Evolutionary conservation across 1,284 basidiomycete genomes (phyloP).

Genomic region (Pseudozyma sp.): DNA sequence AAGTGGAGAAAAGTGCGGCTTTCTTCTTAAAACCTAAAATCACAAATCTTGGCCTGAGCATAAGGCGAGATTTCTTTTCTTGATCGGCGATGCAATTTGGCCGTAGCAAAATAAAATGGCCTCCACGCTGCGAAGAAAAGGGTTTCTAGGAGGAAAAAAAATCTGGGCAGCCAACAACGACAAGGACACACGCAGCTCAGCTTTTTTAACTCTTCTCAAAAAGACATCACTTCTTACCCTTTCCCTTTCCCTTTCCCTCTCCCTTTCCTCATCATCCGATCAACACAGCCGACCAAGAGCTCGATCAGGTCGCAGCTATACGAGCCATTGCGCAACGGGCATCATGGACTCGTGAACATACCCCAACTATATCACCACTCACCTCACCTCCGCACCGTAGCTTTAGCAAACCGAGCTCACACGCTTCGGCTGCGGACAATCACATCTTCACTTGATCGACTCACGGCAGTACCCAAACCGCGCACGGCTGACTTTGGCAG

Average conservation of each 20-base stretch:
- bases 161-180: constrained; percentile 2
- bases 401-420: neutral
- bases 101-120: no score
- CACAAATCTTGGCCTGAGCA: neutral
- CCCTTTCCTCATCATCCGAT: constrained; percentile 8
- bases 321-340: neutral
- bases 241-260: neutral
- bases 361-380: neutral
- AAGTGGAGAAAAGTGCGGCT: constrained; percentile 18
- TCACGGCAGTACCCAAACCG: no score
- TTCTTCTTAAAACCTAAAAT: constrained; percentile 10
- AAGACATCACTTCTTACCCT: neutral
- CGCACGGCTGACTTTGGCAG: no score
- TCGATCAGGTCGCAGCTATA: neutral
- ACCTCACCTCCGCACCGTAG: neutral
- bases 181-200: no score
- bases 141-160: constrained; percentile 11
- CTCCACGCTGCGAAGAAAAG: constrained; percentile 47
- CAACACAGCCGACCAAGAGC: neutral
- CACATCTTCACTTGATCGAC: neutral
- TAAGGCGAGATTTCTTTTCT: neutral
- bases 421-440: neutral
- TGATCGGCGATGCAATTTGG: constrained; percentile 18
- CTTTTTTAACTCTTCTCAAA: neutral
- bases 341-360: constrained; percentile 13